A percentile compares a stretch with the other conserved stretches of the same genome.
phyloP scores from a whole-genome alignment of 345 rosid species.

The Gossypium australe region DNA sequence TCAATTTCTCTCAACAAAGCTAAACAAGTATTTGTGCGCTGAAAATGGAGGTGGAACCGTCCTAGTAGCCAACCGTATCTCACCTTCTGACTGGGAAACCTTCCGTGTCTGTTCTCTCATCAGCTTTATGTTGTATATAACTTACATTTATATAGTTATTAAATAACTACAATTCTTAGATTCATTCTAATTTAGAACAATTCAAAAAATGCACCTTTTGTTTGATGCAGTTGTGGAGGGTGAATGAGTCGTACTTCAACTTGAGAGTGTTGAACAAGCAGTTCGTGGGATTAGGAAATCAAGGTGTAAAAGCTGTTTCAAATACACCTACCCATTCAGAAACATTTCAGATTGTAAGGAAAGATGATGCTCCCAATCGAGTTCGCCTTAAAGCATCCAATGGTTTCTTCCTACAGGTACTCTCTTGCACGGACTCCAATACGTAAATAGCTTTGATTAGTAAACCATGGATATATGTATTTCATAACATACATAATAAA shows the following conservation, averaged over 20 bases:
- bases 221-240: slow-evolving; percentile 26
- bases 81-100: slow-evolving; percentile 32
- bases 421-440: not conserved
- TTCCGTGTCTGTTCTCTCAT: slow-evolving; percentile 24
- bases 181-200: no score
- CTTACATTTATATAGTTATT: no score
- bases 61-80: slow-evolving; percentile 21
- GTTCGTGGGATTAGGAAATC: slow-evolving; percentile 39
- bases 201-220: not conserved
- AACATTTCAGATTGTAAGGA: slow-evolving; percentile 44
- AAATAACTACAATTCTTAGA: no score
- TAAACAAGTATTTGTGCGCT: slow-evolving; percentile 19
- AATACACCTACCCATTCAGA: slow-evolving; percentile 21
- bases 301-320: slow-evolving; percentile 31
- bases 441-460: not conserved
- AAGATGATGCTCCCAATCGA: not conserved
- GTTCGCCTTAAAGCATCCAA: slow-evolving; percentile 23
- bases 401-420: slow-evolving; percentile 32
- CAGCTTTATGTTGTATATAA: not conserved
- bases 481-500: not conserved
- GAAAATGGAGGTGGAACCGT: slow-evolving; percentile 29
- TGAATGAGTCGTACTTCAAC: slow-evolving; percentile 5
- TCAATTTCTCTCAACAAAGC: slow-evolving; percentile 29
- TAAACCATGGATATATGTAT: not conserved
- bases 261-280: slow-evolving; percentile 21